Evolutionary conservation across 257 asterid species (phyloP), one percentile per base, ranked within the genome.

Genomic region (Fraxinus americana): DNA sequence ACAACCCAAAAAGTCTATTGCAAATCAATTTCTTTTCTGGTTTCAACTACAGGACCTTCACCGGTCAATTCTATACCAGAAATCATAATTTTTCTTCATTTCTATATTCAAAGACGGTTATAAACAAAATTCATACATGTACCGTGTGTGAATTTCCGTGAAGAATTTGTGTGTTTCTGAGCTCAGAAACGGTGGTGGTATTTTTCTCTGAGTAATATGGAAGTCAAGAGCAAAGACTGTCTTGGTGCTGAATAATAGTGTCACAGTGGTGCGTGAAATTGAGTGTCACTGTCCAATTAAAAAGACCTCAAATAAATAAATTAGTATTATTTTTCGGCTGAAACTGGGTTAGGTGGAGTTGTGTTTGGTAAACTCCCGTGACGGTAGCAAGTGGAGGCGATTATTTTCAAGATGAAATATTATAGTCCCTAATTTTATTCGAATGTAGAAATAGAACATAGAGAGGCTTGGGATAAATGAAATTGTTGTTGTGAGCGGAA

Each of bases 1-100:
- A 88, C 97, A 78, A 86, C 91, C 82, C 59, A 83, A 83, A 76
- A 39, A 71, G 74, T 11, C 16, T 54, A 67, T 54, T 74, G 59
- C 29, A 43, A 75, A 74, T 74, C 85, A 78, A 52, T 65, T 81
- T 21, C 72, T 78, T 70, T 81, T 78, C 72, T 59, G 81, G 82
- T 73, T 81, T 70, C 71, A 78, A 83, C 78, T 75, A 74, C 52
- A 65, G 32, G 74, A 68, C 87, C 79, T 76, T 57, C 84, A 73
- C 88, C 75, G 77, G 87, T 88, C 86, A 82, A 84, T 76, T 88
- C 78, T 45, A 85, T 48, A 81, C 85, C 88, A 71, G 87, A 48
- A 82, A 85, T 43, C 68, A 75, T 75, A 34, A 61, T 48, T 74
- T 63, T n/a, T 17, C 68, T 83, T 75, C 38, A 70, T 59, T 43